Evolutionary conservation across 2,329 filamentous ascomycete genomes (phyloP).

Genomic region (Aspergillus sclerotialis): DNA sequence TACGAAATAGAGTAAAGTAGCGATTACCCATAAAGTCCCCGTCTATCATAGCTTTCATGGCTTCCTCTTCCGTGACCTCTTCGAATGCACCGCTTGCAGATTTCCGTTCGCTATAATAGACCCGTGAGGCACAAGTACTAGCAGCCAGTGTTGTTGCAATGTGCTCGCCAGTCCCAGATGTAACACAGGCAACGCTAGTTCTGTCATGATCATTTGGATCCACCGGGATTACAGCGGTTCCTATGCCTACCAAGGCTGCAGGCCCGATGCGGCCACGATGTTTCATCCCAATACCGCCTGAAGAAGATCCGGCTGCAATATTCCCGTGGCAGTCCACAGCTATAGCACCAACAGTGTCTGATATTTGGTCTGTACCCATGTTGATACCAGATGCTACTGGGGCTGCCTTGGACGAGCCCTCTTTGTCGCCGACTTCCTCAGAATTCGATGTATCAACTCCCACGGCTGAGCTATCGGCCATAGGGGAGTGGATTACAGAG

Average conservation of each 20-base stretch:
- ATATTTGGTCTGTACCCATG: constrained; percentile 57
- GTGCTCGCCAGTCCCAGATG: constrained; percentile 93
- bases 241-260: constrained; percentile 85
- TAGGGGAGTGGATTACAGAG: too few species aligned
- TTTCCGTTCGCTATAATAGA: constrained; percentile 65
- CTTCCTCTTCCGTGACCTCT: constrained; percentile 67
- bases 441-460: too few species aligned
- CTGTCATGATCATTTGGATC: constrained; percentile 63
- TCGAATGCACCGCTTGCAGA: constrained; percentile 55
- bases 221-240: constrained; percentile 78
- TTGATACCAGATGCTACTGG: background rate
- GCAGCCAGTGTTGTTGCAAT: constrained; percentile 96
- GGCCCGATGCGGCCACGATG: constrained; percentile 86
- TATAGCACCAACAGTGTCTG: constrained; percentile 93
- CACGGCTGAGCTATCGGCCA: too few species aligned
- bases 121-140: constrained; percentile 72
- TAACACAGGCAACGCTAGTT: constrained; percentile 72
- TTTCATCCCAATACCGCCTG: constrained; percentile 98
- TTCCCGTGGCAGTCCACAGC: constrained; percentile 78
- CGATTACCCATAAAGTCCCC: constrained; percentile 77
- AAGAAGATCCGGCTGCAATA: constrained; percentile 92
- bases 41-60: constrained; percentile 68
- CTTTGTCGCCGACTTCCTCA: too few species aligned
- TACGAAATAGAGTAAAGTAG: background rate
- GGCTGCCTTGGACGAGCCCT: background rate